Conservation (phyloP, 148 eudicot genomes). For the Fagopyrum esculentum region DNA sequence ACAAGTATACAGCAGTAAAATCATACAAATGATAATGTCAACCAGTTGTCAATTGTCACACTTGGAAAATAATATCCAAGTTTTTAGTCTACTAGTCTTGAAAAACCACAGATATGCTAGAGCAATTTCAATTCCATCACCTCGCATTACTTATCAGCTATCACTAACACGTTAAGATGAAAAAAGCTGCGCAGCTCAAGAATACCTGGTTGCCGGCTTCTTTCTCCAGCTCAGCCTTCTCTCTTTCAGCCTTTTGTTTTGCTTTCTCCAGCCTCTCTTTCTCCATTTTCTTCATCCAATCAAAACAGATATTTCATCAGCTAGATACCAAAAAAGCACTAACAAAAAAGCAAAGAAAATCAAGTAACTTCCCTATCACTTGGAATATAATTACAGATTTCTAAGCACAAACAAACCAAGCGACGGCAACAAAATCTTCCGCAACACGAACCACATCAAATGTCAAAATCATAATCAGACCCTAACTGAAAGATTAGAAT, state of each 20-base stretch:
- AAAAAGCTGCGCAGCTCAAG: constrained; percentile 34
- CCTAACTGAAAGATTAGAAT: neutral
- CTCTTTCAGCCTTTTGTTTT: constrained; percentile 34
- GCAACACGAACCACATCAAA: neutral
- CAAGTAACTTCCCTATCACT: neutral
- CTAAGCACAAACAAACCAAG: neutral
- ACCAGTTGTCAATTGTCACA: neutral
- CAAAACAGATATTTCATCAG: neutral
- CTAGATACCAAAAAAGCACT: neutral
- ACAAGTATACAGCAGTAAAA: neutral
- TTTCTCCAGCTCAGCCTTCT: constrained; percentile 32
- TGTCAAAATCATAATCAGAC: neutral
- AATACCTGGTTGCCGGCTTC: constrained; percentile 34
- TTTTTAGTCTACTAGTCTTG: neutral
- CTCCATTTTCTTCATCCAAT: constrained; percentile 45
- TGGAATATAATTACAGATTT: neutral
- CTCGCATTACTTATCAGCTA: neutral
- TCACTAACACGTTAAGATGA: constrained; percentile 21
- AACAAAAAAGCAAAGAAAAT: neutral
- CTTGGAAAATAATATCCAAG: neutral
- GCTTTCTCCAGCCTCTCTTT: constrained; percentile 42
- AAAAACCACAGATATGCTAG: neutral
- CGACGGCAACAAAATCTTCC: neutral
- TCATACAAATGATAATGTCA: neutral
- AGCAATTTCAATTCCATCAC: neutral